Evolutionary conservation across 441 rosid species (phyloP), one percentile per base, ranked within the genome.

Genomic region (Populus hybrid): DNA sequence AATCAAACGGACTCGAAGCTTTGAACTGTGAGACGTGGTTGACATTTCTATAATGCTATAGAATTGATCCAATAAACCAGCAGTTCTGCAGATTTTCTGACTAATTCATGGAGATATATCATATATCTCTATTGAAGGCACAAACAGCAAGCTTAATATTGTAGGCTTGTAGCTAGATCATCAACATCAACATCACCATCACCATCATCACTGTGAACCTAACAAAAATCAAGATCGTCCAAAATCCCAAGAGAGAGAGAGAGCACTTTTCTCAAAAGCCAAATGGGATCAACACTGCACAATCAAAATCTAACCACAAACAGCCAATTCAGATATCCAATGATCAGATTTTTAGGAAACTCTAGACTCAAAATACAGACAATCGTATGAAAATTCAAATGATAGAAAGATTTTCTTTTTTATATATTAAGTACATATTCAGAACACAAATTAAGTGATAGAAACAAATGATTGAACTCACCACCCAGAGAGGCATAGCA

Each of bases 401-500:
- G 18, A 53, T 1, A 18, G 21, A 53, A 53, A 16, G 61, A 16
- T 16, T 53, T 53, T 53, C n/a, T 18, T 18, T 18, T 18, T 16
- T 53, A 18, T 53, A 53, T 53, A 50, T 12, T 0, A 46, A 14
- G 57, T 46, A 4, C 6, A 4, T 46, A 53, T 16, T 1, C 61
- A 53, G 61, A 53, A 53, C 61, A 53, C 61, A 53, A 0, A 53
- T 18, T 53, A 16, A 5, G 59, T 16, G 19, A 16, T 5, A 53
- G 61, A 53, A 53, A 38, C 69, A 69, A 74, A 42, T 68, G 68
- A 72, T 53, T 53, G 57, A 82, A 80, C 94, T 87, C 73, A 94
- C 98, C 91, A 84, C 91, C 97, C 95, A 92, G 46, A 92, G 89
- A 34, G 98, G 97, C 79, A 88, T 75, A 84, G 81, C 70, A 72